Conservation (phyloP, 345 rosid species). For the Sonneratia alba region DNA sequence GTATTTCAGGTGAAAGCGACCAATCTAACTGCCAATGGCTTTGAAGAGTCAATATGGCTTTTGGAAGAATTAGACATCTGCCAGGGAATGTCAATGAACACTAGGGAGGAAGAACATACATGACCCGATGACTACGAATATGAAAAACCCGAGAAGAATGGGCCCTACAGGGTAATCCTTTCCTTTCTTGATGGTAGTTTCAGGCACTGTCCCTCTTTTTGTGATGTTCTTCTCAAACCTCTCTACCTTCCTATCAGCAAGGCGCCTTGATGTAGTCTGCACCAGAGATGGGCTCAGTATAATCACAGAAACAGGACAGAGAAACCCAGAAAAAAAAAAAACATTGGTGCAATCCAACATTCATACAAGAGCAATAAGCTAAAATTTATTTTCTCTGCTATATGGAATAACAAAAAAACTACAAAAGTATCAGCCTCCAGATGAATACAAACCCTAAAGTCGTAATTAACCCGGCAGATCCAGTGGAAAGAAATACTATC, state of each 20-base stretch:
- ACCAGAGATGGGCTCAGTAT: neutral
- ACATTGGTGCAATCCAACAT: neutral
- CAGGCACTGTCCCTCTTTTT: conserved; percentile 78
- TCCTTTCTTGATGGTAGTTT: conserved; percentile 65
- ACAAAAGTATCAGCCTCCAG: no score
- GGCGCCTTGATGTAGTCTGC: conserved; percentile 86
- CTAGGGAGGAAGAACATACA: conserved; percentile 29
- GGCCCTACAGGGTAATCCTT: conserved; percentile 96
- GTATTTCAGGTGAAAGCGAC: neutral
- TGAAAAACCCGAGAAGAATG: conserved; percentile 76
- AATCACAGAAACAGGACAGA: neutral
- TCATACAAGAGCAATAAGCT: neutral
- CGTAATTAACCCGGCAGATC: neutral
- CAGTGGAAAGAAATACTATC: neutral
- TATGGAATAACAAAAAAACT: no score
- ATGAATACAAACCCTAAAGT: no score
- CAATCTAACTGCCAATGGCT: neutral
- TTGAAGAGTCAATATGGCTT: neutral
- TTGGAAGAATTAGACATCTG: neutral
- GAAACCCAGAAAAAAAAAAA: neutral
- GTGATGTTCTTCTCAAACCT: conserved; percentile 80
- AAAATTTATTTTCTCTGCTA: no score
- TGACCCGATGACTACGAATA: conserved; percentile 91
- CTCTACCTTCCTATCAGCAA: conserved; percentile 74
- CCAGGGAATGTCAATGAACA: neutral